Percentiles rank a stretch among this genome's conserved stretches.
Evolutionary conservation across 2,329 filamentous ascomycete species (phyloP).

Genomic region (Teratosphaeria nubilosa): DNA sequence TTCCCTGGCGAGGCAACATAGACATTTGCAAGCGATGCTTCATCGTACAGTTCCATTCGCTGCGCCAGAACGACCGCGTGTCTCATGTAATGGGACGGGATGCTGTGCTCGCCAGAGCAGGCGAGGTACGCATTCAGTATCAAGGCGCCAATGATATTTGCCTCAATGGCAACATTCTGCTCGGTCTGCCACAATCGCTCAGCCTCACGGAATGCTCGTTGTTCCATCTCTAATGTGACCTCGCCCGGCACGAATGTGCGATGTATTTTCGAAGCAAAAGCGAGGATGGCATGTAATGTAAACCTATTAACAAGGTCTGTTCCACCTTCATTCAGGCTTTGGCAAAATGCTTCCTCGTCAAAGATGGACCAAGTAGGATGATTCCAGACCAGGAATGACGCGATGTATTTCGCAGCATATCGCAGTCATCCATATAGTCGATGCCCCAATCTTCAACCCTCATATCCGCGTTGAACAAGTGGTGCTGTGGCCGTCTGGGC

Average conservation of each 20-base stretch:
- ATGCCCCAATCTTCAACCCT: neutral
- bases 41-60: neutral
- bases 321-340: neutral
- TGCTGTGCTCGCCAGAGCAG: neutral
- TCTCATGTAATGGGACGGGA: neutral
- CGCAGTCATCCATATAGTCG: neutral
- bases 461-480: neutral
- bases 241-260: neutral
- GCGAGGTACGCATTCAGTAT: neutral
- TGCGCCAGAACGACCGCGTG: neutral
- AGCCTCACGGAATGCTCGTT: neutral
- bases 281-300: neutral
- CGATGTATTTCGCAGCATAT: neutral
- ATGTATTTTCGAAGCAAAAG: conserved; percentile 1
- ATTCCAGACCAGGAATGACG: neutral
- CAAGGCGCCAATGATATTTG: neutral
- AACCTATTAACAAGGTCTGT: neutral
- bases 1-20: neutral
- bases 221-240: neutral
- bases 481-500: neutral
- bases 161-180: neutral
- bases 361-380: neutral
- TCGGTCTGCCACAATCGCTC: neutral
- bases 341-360: neutral
- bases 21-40: neutral